phyloP scores from a whole-genome alignment of 2,329 filamentous ascomycete genomes.

The Tetracladium maxilliforme region DNA sequence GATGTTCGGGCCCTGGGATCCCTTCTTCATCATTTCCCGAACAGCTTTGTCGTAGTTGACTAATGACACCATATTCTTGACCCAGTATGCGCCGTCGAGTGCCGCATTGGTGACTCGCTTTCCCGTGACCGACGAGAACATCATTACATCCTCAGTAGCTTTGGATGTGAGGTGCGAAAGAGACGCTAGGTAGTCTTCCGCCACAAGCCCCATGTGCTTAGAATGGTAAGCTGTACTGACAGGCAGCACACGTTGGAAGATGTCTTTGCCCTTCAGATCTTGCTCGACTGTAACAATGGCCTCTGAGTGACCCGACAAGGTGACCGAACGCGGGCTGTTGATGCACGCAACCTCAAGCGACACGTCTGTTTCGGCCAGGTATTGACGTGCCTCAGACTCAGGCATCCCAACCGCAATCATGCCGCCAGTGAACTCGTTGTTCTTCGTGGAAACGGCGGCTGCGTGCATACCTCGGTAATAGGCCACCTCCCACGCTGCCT shows the following conservation, averaged over 20 bases:
- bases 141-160: conserved; percentile 6
- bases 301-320: conserved; percentile 9
- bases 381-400: conserved; percentile 10
- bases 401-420: conserved; percentile 33
- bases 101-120: not conserved
- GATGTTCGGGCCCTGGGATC: too few species aligned
- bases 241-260: conserved; percentile 5
- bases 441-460: conserved; percentile 8
- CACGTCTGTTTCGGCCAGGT: conserved; percentile 11
- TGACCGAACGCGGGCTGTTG: conserved; percentile 5
- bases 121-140: conserved; percentile 28
- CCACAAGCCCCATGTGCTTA: too few species aligned
- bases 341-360: conserved; percentile 15
- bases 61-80: conserved; percentile 24
- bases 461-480: conserved; percentile 18
- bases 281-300: conserved; percentile 12
- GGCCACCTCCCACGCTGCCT: conserved; percentile 21
- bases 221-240: conserved; percentile 7
- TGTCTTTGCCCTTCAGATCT: conserved; percentile 5
- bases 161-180: not conserved
- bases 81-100: conserved; percentile 22
- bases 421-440: conserved; percentile 16
- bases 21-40: conserved; percentile 1
- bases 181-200: too few species aligned
- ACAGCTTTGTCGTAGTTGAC: conserved; percentile 26